Percentiles rank a stretch among this genome's conserved stretches.
Conservation (phyloP, 306 rosid species). For the Cajanus cajan region DNA sequence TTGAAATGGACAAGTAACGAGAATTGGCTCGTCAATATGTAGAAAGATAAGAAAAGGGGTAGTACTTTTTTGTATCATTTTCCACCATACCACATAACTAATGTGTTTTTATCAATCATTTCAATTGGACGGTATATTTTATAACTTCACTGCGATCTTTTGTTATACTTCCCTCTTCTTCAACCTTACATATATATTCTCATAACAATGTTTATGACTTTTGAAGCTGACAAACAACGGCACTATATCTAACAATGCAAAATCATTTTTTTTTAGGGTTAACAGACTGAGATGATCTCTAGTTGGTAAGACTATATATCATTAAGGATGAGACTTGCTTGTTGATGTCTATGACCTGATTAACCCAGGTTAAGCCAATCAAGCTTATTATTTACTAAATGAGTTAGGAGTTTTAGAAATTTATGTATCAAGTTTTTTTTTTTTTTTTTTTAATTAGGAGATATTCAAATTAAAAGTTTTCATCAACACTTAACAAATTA, state of each 20-base stretch:
- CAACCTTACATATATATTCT: neutral
- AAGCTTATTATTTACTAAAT: neutral
- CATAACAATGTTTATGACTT: neutral
- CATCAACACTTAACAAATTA: neutral
- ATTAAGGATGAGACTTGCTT: neutral
- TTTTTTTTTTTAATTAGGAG: too few species aligned
- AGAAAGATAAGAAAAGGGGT: slow-evolving; percentile 18
- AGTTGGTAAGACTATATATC: neutral
- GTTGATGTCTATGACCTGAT: neutral
- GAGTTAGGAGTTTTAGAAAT: neutral
- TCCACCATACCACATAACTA: slow-evolving; percentile 29
- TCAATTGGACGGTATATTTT: neutral
- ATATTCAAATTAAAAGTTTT: neutral
- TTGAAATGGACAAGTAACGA: slow-evolving; percentile 31
- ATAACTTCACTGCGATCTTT: neutral
- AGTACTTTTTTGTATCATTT: slow-evolving; percentile 45
- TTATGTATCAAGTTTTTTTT: neutral
- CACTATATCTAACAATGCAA: neutral
- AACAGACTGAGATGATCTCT: neutral
- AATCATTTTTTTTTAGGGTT: neutral
- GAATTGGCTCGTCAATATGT: slow-evolving; percentile 24
- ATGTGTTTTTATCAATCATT: slow-evolving; percentile 10
- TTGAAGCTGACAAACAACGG: neutral
- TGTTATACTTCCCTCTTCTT: neutral
- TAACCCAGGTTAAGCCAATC: neutral